Evolutionary conservation across 2,329 filamentous ascomycete genomes (phyloP), one percentile per base, ranked within the genome.

Genomic region (Ophiocordyceps unilateralis): DNA sequence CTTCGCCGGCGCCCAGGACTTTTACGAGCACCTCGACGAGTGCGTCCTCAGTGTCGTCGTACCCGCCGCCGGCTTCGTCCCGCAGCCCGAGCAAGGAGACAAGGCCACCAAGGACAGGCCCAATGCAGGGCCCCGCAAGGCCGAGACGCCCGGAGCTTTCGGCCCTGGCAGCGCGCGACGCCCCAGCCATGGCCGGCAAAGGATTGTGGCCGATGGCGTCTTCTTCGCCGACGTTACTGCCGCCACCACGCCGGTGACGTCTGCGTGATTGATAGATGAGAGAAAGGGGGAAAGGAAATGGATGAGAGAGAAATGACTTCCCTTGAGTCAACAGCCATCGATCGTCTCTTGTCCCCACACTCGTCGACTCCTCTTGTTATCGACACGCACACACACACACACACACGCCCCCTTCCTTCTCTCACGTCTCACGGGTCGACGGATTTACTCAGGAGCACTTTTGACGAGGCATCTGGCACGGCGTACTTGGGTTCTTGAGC

Each of bases 21-120:
- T 95, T 65, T 95, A 96, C 60, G 89, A 96, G 65, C 89, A 96
- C 68, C 68, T 95, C 50, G 89, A 82, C 49, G 73, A 77, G 50
- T 77, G 73, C 43, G 72, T 77, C 28, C 62, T 77, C 38, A 72
- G 72, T 41, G 72, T 74, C 15, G 74, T 77, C 42, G 69, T 75
- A 14, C 70, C 72, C 34, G 23, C 43, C 32, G 43, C 15, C 11
- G 28, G 23, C 39, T 2, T 26, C 14, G 20, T 40, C 30, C 9
- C 43, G 21, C 17, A 37, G n/a, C 12, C 42, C 9, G 28, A 15
- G 28, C 20, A 40, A 39, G 12, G 34, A 34, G 17, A 12, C 10
- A 14, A 36, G n/a, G 15, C n/a, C 9, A 36, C 6, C 9, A 36
- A 8, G 32, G 32, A 36, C 15, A 36, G 32, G 32, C 32, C n/a